These are phyloP conservation scores for Mortierella sp. DNA, from an alignment of 371 early-diverging fungal species.

Conservation along the genomic window DNA sequence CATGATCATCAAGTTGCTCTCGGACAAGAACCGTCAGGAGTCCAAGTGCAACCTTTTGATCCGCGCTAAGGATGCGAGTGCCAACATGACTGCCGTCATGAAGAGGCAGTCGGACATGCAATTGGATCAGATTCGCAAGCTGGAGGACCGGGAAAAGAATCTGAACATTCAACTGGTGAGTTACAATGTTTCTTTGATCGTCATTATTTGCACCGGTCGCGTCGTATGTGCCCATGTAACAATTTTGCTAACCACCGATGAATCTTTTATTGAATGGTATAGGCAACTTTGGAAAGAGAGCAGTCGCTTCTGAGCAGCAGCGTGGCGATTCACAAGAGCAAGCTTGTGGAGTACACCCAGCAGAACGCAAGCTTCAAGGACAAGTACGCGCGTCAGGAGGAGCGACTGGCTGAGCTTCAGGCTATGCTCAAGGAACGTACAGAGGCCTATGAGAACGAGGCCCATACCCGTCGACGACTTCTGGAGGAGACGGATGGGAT, in stretches of 20 bases:
- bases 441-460: slow-evolving; percentile 69
- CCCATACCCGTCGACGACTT: slow-evolving; percentile 63
- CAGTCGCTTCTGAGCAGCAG: slow-evolving; percentile 21
- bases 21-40: slow-evolving; percentile 63
- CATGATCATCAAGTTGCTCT: slow-evolving; percentile 74
- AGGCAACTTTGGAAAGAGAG: slow-evolving; percentile 15
- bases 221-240: background rate
- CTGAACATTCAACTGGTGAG: slow-evolving; percentile 73
- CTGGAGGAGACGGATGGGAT: slow-evolving; percentile 70
- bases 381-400: slow-evolving; percentile 53
- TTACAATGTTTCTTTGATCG: background rate
- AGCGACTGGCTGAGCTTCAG: slow-evolving; percentile 61
- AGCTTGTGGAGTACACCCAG: slow-evolving; percentile 44
- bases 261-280: background rate
- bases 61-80: slow-evolving; percentile 76
- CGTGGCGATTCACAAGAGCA: slow-evolving; percentile 38
- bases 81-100: slow-evolving; percentile 73
- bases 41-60: slow-evolving; percentile 60
- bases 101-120: slow-evolving; percentile 84
- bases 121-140: slow-evolving; percentile 78
- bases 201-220: background rate
- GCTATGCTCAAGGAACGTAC: slow-evolving; percentile 69
- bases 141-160: slow-evolving; percentile 83
- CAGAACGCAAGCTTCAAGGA: slow-evolving; percentile 49
- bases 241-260: background rate